Conservation (phyloP, 495 filamentous ascomycete genomes). For the Podospora conica region DNA sequence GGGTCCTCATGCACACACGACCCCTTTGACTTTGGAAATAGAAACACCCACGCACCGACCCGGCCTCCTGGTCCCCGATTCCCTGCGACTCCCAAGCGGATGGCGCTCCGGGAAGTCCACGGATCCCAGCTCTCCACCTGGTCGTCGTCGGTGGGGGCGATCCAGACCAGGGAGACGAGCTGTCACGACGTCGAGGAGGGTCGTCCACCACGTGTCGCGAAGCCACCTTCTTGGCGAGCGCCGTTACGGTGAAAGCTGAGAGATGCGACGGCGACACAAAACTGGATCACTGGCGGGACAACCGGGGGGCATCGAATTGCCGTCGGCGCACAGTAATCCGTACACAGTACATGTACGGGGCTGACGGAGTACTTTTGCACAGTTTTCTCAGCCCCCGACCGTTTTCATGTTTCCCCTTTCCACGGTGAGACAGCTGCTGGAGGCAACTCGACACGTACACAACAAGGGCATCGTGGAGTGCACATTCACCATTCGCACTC, state of each 20-base stretch:
- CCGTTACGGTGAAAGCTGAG: not conserved
- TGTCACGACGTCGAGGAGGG: slow-evolving; percentile 1
- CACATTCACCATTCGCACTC: not conserved
- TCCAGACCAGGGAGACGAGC: not conserved
- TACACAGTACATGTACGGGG: too few relatives aligned
- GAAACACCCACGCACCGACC: not conserved
- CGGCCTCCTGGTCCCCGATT: not conserved
- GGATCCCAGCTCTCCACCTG: not conserved
- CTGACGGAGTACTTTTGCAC: not conserved
- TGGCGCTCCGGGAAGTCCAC: not conserved
- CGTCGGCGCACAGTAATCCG: not conserved
- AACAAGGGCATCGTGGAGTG: not conserved
- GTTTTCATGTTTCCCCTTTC: too few relatives aligned
- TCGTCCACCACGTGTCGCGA: slow-evolving; percentile 4
- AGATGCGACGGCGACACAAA: not conserved
- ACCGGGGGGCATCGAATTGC: too few relatives aligned
- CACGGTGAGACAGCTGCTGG: too few relatives aligned
- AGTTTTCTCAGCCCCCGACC: not conserved
- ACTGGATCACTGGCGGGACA: not conserved
- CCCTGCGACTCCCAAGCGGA: not conserved
- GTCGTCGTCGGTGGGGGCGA: not conserved
- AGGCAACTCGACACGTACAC: not conserved
- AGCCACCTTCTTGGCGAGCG: slow-evolving; percentile 7
- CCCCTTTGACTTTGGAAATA: not conserved
- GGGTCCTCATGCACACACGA: not conserved